Conservation (phyloP, 179 eudicot species). For the Nepenthes alata region DNA sequence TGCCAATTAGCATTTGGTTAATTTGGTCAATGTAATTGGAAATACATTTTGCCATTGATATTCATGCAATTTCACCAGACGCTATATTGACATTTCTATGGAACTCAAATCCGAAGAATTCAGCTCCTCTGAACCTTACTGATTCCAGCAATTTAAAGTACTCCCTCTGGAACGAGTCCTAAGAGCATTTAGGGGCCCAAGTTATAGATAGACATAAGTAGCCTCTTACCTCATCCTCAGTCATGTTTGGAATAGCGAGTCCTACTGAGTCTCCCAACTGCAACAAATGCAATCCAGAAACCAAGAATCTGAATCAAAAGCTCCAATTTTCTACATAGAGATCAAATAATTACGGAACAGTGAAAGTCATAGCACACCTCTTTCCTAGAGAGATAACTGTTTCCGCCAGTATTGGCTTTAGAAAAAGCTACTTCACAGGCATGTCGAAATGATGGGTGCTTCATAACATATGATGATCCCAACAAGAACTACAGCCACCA, state of each 20-base stretch:
- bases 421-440: constrained; percentile 57
- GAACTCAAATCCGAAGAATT: no score
- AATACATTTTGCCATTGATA: no score
- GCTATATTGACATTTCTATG: no score
- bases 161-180: no score
- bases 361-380: constrained; percentile 28
- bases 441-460: constrained; percentile 60
- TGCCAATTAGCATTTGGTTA: no score
- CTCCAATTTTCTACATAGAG: background rate
- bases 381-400: constrained; percentile 26
- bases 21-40: no score
- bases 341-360: background rate
- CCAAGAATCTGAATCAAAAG: background rate
- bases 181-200: no score
- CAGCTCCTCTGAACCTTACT: no score
- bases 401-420: constrained; percentile 22
- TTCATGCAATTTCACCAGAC: no score
- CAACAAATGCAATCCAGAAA: constrained; percentile 11
- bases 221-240: constrained; percentile 38
- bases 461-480: constrained; percentile 63
- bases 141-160: no score
- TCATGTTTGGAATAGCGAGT: constrained; percentile 35
- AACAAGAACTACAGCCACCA: constrained; percentile 52
- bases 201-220: background rate
- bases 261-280: constrained; percentile 57